Conservation (phyloP, 2,329 filamentous ascomycete genomes). For the Diaporthe helianthi region DNA sequence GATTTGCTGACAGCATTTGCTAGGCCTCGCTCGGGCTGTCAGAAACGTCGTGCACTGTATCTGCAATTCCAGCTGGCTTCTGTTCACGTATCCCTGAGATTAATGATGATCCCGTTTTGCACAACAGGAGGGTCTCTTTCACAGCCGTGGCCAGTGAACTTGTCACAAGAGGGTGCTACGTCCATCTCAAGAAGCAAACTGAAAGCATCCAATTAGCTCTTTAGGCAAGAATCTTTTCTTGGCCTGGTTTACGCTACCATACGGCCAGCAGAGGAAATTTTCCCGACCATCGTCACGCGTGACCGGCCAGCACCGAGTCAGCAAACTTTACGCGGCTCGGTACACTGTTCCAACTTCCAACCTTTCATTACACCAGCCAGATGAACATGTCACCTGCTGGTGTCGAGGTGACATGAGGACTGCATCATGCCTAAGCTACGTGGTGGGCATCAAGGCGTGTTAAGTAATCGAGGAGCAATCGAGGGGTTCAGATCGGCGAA, state of each 20-base stretch:
- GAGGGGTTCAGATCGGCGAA: conserved; percentile 19
- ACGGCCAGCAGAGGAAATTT: conserved; percentile 14
- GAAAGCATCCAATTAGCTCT: conserved; percentile 11
- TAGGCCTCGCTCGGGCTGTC: not conserved
- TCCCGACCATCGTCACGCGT: conserved; percentile 17
- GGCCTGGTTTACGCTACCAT: not conserved
- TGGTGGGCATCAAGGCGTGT: not conserved
- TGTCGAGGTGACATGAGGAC: not conserved
- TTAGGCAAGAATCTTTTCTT: not conserved
- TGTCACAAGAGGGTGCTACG: not conserved
- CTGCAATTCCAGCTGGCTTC: not conserved
- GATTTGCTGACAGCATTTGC: conserved; percentile 1
- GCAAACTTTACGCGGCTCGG: conserved; percentile 24
- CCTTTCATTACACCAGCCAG: not conserved
- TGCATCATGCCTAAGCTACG: not conserved
- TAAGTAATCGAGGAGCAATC: conserved; percentile 10
- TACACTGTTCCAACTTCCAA: conserved; percentile 1
- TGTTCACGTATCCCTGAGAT: too few species aligned
- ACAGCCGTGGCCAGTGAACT: not conserved
- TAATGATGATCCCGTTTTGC: not conserved
- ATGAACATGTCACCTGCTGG: not conserved
- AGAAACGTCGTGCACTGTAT: conserved; percentile 5
- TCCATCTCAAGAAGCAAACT: conserved; percentile 5
- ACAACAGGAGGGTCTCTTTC: not conserved
- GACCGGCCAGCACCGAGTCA: conserved; percentile 26